Evolutionary conservation across 1,284 basidiomycete species (phyloP).

Genomic region (Ceratobasidium sp.): DNA sequence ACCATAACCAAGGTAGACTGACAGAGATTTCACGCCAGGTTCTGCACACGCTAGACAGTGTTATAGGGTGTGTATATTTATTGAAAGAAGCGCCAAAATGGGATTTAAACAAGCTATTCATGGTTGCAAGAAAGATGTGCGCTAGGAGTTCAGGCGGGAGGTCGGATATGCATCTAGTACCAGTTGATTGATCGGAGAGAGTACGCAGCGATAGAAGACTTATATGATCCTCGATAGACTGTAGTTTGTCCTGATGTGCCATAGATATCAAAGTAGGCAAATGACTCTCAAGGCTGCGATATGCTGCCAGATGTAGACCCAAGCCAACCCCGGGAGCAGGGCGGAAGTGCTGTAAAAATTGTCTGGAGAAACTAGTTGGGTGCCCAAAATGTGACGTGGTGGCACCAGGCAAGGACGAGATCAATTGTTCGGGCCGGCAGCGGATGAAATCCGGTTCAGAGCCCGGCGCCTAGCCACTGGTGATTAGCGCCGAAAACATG

Average conservation of each 20-base stretch:
- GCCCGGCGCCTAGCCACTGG: too few species aligned
- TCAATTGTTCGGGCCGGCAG: too few species aligned
- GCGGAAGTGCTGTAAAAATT: too few species aligned
- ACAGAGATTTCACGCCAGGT: not conserved
- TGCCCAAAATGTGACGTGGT: too few species aligned
- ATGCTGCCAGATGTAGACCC: too few species aligned
- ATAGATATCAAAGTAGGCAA: not conserved
- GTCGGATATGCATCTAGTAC: not conserved
- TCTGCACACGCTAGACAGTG: not conserved
- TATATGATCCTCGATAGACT: not conserved
- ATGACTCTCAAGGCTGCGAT: too few species aligned
- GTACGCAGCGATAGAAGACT: not conserved
- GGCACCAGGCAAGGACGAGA: too few species aligned
- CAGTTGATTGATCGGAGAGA: not conserved
- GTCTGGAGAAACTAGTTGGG: too few species aligned
- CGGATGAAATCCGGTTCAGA: too few species aligned
- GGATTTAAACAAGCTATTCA: not conserved
- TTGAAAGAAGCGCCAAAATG: not conserved
- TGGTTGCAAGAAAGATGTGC: conserved; percentile 3
- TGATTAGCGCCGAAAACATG: too few species aligned
- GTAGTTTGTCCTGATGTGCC: not conserved
- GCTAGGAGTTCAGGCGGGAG: conserved; percentile 3
- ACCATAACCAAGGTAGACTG: not conserved
- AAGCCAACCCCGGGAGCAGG: too few species aligned
- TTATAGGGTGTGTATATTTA: not conserved